Percentiles rank a stretch among this genome's conserved stretches.
Conservation (phyloP, 352 stramenopile genomes). For the Pythium coloratum region DNA sequence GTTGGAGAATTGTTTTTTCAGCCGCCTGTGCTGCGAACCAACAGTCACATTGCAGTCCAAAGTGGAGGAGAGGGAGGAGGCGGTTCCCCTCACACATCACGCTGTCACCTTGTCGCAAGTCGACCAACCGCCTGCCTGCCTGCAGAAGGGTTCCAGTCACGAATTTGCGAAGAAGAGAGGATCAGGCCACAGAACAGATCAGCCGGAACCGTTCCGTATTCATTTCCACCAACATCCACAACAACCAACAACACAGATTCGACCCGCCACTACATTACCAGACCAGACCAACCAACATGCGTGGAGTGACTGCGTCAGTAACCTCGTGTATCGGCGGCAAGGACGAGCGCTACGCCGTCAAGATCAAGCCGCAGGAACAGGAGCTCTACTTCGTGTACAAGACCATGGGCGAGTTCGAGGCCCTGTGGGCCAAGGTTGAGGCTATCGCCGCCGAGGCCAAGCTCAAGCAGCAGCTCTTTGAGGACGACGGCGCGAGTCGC, state of each 20-base stretch:
- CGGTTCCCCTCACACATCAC: conserved; percentile 13
- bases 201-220: not conserved
- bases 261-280: not conserved
- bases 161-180: conserved; percentile 33
- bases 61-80: not conserved
- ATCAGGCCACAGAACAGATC: conserved; percentile 5
- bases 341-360: conserved; percentile 75
- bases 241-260: conserved; percentile 2
- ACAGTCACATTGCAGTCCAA: conserved; percentile 19
- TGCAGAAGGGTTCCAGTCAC: conserved; percentile 27
- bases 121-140: conserved; percentile 1
- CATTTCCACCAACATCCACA: conserved; percentile 9
- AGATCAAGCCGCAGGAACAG: conserved; percentile 43
- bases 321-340: conserved; percentile 83
- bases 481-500: conserved; percentile 18
- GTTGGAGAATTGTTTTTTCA: conserved; percentile 14
- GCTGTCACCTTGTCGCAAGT: not conserved
- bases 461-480: conserved; percentile 26
- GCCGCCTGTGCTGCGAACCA: conserved; percentile 14
- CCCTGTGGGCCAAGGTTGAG: conserved; percentile 63
- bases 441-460: conserved; percentile 56
- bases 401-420: conserved; percentile 72
- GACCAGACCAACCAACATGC: conserved; percentile 37
- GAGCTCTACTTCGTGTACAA: conserved; percentile 82
- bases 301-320: conserved; percentile 60